Evolutionary conservation across 2,329 filamentous ascomycete species (phyloP).

Genomic region (Nigrospora oryzae): DNA sequence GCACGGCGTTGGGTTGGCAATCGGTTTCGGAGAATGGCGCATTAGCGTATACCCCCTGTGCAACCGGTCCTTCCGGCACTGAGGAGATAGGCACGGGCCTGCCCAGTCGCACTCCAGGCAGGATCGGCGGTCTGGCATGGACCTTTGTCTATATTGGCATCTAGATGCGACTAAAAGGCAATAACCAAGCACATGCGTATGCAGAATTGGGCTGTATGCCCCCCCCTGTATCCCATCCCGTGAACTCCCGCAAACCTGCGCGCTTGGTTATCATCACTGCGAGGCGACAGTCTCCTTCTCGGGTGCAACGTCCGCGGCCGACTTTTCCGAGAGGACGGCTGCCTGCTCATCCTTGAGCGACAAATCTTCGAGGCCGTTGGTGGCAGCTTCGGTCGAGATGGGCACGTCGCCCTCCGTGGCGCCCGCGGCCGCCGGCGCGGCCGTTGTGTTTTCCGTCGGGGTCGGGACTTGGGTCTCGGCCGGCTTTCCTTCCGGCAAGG

Average conservation of each 20-base stretch:
- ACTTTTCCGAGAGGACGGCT: slow-evolving; percentile 12
- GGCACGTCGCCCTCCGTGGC: slow-evolving; percentile 5
- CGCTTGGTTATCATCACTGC: not conserved
- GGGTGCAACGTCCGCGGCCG: slow-evolving; percentile 3
- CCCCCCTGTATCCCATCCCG: not conserved
- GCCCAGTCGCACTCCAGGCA: too few species aligned
- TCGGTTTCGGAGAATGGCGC: too few species aligned
- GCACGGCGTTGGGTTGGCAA: too few species aligned
- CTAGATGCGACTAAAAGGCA: too few species aligned
- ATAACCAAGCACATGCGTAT: too few species aligned
- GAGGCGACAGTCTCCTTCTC: slow-evolving; percentile 3
- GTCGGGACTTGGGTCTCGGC: slow-evolving; percentile 1
- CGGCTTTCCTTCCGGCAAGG: slow-evolving; percentile 20
- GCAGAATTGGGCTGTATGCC: too few species aligned
- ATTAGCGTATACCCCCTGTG: too few species aligned
- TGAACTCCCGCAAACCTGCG: not conserved
- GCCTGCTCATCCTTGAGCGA: slow-evolving; percentile 9
- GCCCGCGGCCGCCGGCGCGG: slow-evolving; percentile 5
- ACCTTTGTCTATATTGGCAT: too few species aligned
- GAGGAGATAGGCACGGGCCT: too few species aligned
- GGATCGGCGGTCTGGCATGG: too few species aligned
- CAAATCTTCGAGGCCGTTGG: slow-evolving; percentile 12
- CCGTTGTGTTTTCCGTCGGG: slow-evolving; percentile 4
- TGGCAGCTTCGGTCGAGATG: not conserved
- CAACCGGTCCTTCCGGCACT: too few species aligned